Percentiles rank a stretch among this genome's conserved stretches.
phyloP scores from a whole-genome alignment of 768 basidiomycete species.

The Hemileccinum impolitum region DNA sequence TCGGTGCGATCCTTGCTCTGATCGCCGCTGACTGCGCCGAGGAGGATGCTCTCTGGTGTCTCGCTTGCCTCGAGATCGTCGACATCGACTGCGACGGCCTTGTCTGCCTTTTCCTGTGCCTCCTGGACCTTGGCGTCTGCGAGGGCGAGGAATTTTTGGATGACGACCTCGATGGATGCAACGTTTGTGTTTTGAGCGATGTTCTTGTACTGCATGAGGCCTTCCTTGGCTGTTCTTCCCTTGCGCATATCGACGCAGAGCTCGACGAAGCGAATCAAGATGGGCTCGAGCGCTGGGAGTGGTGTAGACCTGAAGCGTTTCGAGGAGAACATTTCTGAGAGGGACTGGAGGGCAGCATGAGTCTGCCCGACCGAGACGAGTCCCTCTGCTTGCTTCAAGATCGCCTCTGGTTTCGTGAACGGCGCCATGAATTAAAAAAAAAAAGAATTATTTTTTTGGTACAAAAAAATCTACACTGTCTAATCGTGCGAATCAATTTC shows the following conservation, averaged over 20 bases:
- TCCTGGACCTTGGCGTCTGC: constrained; percentile 80
- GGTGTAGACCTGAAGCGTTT: constrained; percentile 95
- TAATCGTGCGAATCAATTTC: constrained; percentile 15
- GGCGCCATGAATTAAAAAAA: constrained; percentile 91
- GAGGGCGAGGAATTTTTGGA: constrained; percentile 79
- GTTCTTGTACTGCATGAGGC: constrained; percentile 97
- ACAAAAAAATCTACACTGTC: background rate
- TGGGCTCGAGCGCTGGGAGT: constrained; percentile 85
- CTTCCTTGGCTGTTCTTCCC: constrained; percentile 90
- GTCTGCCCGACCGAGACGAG: constrained; percentile 90
- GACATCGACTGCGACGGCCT: constrained; percentile 72
- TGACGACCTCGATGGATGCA: constrained; percentile 86
- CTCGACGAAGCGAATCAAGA: constrained; percentile 93
- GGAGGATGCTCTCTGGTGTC: constrained; percentile 88
- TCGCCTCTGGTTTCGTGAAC: constrained; percentile 86
- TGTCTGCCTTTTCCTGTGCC: constrained; percentile 84
- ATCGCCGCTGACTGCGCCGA: constrained; percentile 85
- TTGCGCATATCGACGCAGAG: constrained; percentile 95
- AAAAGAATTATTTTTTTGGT: no score
- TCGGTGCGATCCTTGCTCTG: constrained; percentile 95
- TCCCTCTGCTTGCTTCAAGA: constrained; percentile 90
- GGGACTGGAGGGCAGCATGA: constrained; percentile 83
- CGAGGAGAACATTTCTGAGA: constrained; percentile 89
- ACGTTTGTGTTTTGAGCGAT: constrained; percentile 94
- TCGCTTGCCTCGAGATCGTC: constrained; percentile 96